phyloP scores from a whole-genome alignment of 2,329 filamentous ascomycete species.

The Aspergillus luchuensis region DNA sequence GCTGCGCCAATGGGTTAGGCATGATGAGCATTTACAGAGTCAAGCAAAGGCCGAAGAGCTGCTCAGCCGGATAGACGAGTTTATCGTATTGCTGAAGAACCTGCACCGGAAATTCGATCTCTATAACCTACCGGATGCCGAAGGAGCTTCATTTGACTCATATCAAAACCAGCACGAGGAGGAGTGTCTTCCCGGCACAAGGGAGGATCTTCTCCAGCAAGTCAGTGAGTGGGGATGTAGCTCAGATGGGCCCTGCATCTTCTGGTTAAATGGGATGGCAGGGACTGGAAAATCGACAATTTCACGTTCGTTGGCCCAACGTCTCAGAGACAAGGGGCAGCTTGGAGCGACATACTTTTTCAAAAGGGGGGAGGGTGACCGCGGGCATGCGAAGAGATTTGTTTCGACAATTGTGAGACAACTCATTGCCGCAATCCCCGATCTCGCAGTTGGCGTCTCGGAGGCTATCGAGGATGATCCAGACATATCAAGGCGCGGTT shows the following conservation, averaged over 20 bases:
- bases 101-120: neutral
- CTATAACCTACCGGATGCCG: neutral
- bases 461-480: slow-evolving; percentile 28
- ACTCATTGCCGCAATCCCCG: slow-evolving; percentile 34
- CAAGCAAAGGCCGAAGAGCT: neutral
- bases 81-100: neutral
- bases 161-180: neutral
- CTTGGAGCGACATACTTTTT: slow-evolving; percentile 48
- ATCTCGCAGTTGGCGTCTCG: slow-evolving; percentile 22
- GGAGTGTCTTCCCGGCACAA: neutral
- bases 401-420: slow-evolving; percentile 40
- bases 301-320: slow-evolving; percentile 36
- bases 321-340: slow-evolving; percentile 16
- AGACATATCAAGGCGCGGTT: slow-evolving; percentile 26
- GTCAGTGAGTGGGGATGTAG: neutral
- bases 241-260: slow-evolving; percentile 19
- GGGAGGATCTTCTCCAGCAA: neutral
- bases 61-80: neutral
- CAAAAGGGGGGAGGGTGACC: slow-evolving; percentile 45
- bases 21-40: neutral
- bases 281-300: slow-evolving; percentile 37
- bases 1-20: neutral
- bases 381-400: slow-evolving; percentile 39
- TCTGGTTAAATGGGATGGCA: slow-evolving; percentile 44
- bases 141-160: neutral